Evolutionary conservation across 1,284 basidiomycete genomes (phyloP), one percentile per base, ranked within the genome.

Genomic region (Erythrobasidium hasegawianum): DNA sequence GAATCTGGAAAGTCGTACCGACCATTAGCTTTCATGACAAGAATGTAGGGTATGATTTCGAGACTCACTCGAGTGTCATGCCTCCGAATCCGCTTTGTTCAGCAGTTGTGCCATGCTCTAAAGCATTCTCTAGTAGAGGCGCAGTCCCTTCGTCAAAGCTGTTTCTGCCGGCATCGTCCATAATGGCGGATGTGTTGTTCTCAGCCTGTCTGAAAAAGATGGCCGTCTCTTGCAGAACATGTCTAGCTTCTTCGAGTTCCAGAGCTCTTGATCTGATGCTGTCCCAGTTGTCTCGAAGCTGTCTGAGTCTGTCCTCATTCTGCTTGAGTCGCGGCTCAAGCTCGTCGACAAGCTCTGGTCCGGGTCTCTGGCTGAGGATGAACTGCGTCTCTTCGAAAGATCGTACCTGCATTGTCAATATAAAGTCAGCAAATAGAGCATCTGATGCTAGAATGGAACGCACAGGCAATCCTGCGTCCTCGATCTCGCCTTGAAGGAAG

Each of bases 281-380:
- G 79, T 93, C 88, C 79, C 95, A 97, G 74, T 87, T 90, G 57
- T 87, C 86, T 77, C 97, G 97, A 93, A 98, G 97, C 78, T 91
- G 89, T 39, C 80, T 80, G 65, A 98, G 81, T 58, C 94, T 84
- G 59, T 84, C 82, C 78, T 98, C 96, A 73, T 94, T 89, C 78
- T 95, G 91, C 59, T 85, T 81, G 45, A 99, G 82, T 73, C 87
- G 90, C 60, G 87, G 84, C 73, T 93, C 90, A 67, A 98, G 84
- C 77, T 96, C 92, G 77, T 98, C 95, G 73, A 95, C 87, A 20
- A 89, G 90, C 76, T 95, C 90, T 70, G 93, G 89, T 67, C 90
- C 89, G 64, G 91, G 86, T 10, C 91, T 90, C 3, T 91, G 91
- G 60, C 90, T 87, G 11, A 40, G 88, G 87, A 49, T 88, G 84